Conservation (phyloP, 768 basidiomycete species). For the Gymnopilus junonius region DNA sequence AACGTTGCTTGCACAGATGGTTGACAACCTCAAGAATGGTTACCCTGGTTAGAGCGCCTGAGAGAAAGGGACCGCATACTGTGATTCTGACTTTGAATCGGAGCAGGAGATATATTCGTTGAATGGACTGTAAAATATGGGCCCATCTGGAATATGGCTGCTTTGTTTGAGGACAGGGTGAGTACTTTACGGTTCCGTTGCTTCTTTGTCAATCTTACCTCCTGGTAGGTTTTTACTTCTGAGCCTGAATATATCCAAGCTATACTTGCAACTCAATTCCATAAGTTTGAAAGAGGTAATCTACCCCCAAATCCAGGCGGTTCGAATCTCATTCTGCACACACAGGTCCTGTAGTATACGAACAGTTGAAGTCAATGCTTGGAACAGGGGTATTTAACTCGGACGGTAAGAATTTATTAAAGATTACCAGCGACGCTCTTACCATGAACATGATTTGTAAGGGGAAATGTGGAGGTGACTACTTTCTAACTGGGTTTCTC, state of each 20-base stretch:
- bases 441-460: conserved; percentile 18
- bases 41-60: conserved; percentile 3
- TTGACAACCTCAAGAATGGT: conserved; percentile 9
- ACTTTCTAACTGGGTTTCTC: too few species aligned
- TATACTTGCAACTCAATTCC: conserved; percentile 53
- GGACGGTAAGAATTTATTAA: conserved; percentile 43
- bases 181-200: conserved; percentile 6
- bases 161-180: conserved; percentile 43
- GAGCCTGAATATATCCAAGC: conserved; percentile 53
- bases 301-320: not conserved
- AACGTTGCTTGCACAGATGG: not conserved
- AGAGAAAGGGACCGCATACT: not conserved
- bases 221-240: conserved; percentile 42
- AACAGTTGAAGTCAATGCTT: conserved; percentile 40
- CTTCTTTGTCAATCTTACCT: not conserved
- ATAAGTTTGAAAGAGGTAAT: conserved; percentile 49
- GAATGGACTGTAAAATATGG: conserved; percentile 30
- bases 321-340: not conserved
- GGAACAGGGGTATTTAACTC: conserved; percentile 65
- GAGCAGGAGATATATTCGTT: conserved; percentile 33
- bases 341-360: conserved; percentile 25
- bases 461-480: conserved; percentile 71
- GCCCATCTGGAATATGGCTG: conserved; percentile 30
- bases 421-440: not conserved
- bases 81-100: not conserved